These are phyloP conservation scores for Salvia hispanica DNA, from an alignment of 257 asterid genomes.

Conservation along the genomic window DNA sequence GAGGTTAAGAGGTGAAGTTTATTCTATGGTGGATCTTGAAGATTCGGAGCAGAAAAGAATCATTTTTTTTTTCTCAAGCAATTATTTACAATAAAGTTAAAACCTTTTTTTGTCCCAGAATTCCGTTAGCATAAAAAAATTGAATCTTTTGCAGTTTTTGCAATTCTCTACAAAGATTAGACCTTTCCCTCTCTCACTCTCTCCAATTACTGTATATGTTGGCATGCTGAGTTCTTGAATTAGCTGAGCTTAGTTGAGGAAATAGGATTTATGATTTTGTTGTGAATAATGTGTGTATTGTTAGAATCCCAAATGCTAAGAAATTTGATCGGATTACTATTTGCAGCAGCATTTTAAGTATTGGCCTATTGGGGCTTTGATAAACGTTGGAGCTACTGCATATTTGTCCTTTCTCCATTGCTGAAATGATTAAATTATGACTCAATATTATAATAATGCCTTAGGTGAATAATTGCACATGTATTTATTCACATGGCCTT, in stretches of 20 bases:
- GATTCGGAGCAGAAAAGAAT: conserved; percentile 12
- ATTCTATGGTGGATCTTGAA: conserved; percentile 26
- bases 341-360: background rate
- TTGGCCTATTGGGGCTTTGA: conserved; percentile 18
- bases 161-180: conserved; percentile 33
- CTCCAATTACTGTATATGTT: background rate
- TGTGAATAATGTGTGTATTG: conserved; percentile 6
- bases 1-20: conserved; percentile 8
- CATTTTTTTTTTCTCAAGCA: conserved; percentile 3
- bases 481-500: conserved; percentile 23
- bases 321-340: background rate
- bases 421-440: background rate
- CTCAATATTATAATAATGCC: conserved; percentile 28
- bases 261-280: background rate
- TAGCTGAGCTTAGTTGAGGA: conserved; percentile 2
- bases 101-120: conserved; percentile 19
- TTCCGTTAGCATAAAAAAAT: conserved; percentile 23
- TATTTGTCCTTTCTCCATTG: conserved; percentile 1
- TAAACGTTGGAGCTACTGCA: background rate
- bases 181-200: background rate
- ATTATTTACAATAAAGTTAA: background rate
- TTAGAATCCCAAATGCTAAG: conserved; percentile 9
- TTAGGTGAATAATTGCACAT: conserved; percentile 31
- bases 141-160: conserved; percentile 11
- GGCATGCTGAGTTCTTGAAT: conserved; percentile 21